Conservation (phyloP, 352 stramenopile genomes). For the Phytopythium litorale region DNA sequence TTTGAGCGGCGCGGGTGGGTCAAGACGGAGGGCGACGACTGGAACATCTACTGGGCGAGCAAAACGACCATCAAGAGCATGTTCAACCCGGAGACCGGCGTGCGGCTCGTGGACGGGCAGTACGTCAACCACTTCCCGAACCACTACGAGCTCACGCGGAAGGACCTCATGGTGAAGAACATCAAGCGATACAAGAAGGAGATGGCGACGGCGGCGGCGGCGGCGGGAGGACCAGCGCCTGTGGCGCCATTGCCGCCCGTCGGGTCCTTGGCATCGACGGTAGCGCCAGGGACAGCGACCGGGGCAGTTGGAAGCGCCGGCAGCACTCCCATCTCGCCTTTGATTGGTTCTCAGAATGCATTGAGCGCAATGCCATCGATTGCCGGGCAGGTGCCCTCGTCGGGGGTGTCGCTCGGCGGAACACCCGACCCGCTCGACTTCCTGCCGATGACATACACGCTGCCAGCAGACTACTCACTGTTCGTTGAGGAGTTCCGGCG, state of each 20-base stretch:
- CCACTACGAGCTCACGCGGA: constrained; percentile 90
- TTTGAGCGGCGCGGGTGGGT: constrained; percentile 83
- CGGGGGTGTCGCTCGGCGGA: background rate
- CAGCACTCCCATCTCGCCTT: background rate
- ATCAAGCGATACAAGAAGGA: constrained; percentile 89
- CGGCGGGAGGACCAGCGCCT: constrained; percentile 7
- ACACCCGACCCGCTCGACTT: constrained; percentile 57
- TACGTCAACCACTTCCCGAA: constrained; percentile 90
- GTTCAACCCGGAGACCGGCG: constrained; percentile 84
- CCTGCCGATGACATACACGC: constrained; percentile 89
- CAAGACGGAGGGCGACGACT: constrained; percentile 85
- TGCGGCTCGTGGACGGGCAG: constrained; percentile 58
- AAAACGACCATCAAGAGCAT: constrained; percentile 86
- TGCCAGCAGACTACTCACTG: constrained; percentile 91
- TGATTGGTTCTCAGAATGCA: background rate
- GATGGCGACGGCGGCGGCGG: constrained; percentile 16
- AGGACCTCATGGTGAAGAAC: constrained; percentile 95
- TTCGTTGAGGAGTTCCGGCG: constrained; percentile 90
- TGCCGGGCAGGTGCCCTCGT: too few relatives aligned
- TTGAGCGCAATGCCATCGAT: background rate
- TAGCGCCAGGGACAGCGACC: background rate
- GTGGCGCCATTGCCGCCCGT: constrained; percentile 1
- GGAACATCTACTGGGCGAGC: constrained; percentile 93
- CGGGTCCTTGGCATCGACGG: background rate
- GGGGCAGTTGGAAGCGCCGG: background rate